Conservation (phyloP, 495 filamentous ascomycete species). For the Talaromyces borbonicus region DNA sequence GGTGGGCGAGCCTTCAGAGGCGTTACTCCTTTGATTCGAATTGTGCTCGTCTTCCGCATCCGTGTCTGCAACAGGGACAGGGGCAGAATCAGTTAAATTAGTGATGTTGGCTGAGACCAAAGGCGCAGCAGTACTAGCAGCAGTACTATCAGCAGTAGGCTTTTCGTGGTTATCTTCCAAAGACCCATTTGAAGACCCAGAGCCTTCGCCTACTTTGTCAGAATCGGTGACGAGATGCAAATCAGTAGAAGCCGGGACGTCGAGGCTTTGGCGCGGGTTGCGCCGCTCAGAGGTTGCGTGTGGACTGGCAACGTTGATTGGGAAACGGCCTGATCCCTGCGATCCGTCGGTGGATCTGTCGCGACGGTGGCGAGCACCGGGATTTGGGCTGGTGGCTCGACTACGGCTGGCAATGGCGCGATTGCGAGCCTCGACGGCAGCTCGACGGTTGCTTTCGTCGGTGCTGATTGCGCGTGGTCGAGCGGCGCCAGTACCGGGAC, state of each 20-base stretch:
- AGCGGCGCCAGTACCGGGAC: constrained; percentile 16
- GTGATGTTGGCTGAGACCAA: constrained; percentile 27
- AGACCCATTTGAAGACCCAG: neutral
- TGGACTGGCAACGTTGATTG: constrained; percentile 59
- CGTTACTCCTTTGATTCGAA: constrained; percentile 21
- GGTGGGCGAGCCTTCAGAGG: constrained; percentile 32
- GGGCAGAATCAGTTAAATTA: constrained; percentile 21
- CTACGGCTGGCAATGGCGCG: constrained; percentile 72
- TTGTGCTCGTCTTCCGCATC: neutral
- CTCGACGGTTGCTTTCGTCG: constrained; percentile 91
- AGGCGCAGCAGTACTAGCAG: too few species aligned
- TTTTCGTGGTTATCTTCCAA: constrained; percentile 16
- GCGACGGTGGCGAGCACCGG: constrained; percentile 53
- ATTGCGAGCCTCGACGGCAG: constrained; percentile 84
- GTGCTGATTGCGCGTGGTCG: constrained; percentile 85
- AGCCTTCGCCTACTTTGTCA: constrained; percentile 14
- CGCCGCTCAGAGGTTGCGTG: constrained; percentile 43
- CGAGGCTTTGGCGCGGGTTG: constrained; percentile 45
- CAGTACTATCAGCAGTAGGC: constrained; percentile 18
- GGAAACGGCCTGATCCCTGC: constrained; percentile 63
- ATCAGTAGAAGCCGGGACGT: constrained; percentile 43
- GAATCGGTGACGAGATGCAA: constrained; percentile 20
- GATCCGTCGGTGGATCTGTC: constrained; percentile 74
- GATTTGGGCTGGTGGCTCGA: constrained; percentile 66
- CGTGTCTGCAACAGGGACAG: constrained; percentile 14